A percentile compares a stretch with the other conserved stretches of the same genome.
Conservation (phyloP, 345 rosid species). For the Eucalyptus coolabah region DNA sequence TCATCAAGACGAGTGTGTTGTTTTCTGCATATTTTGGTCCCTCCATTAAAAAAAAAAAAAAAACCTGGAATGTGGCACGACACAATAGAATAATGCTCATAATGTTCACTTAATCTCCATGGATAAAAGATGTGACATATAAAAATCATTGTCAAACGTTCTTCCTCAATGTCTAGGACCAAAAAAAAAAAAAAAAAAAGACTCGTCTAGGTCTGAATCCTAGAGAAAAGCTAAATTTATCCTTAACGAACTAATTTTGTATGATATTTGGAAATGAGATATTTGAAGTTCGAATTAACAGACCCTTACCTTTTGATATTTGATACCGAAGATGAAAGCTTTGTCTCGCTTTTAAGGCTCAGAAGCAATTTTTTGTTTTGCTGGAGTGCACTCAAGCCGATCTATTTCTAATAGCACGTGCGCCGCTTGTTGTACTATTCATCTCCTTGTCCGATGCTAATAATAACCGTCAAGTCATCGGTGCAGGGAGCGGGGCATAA, state of each 20-base stretch:
- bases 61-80: not conserved
- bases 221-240: not conserved
- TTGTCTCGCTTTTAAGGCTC: not conserved
- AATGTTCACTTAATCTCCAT: not conserved
- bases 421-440: not conserved
- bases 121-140: not conserved
- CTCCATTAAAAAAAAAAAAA: not conserved
- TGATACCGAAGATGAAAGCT: not conserved
- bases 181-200: not conserved
- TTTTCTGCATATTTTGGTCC: not conserved
- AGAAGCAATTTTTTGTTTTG: not conserved
- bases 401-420: not conserved
- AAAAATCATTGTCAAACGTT: not conserved
- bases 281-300: not conserved
- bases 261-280: not conserved
- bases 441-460: not conserved
- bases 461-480: not conserved
- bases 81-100: not conserved
- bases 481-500: constrained; percentile 56
- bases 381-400: not conserved
- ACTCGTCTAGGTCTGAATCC: not conserved
- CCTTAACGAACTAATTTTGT: not conserved
- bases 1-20: not conserved
- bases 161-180: not conserved
- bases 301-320: not conserved